Percentiles rank a stretch among this genome's conserved stretches.
phyloP scores from a whole-genome alignment of 345 rosid species.

The Lepidium sativum region DNA sequence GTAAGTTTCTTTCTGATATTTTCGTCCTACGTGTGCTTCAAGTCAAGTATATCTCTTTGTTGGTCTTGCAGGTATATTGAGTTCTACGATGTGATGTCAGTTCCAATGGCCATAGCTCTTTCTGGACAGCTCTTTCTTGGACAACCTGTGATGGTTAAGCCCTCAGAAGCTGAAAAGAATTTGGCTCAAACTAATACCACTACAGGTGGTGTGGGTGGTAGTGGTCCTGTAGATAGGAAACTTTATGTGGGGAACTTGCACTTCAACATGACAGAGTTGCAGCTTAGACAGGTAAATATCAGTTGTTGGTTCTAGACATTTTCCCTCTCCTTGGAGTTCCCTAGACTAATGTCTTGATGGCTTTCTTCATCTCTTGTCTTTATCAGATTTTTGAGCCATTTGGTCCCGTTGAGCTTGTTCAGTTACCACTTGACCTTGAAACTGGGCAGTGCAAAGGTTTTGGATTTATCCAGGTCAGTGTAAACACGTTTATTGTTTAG shows the following conservation, averaged over 20 bases:
- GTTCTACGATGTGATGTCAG: conserved; percentile 88
- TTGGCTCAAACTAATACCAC: conserved; percentile 68
- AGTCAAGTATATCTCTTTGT: conserved; percentile 28
- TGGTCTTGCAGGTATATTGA: conserved; percentile 78
- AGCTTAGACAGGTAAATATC: conserved; percentile 70
- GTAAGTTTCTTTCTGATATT: conserved; percentile 37
- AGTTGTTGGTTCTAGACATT: not conserved
- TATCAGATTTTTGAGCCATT: conserved; percentile 83
- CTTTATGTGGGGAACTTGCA: conserved; percentile 90
- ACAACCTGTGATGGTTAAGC: conserved; percentile 97
- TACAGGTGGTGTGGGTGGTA: conserved; percentile 35
- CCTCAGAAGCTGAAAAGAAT: conserved; percentile 99
- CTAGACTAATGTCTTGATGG: not conserved
- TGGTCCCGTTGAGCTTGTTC: conserved; percentile 94
- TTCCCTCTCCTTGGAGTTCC: not conserved
- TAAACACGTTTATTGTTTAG: conserved; percentile 6
- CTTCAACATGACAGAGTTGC: conserved; percentile 85
- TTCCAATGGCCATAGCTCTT: conserved; percentile 92
- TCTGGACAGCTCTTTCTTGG: conserved; percentile 85
- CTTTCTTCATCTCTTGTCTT: not conserved
- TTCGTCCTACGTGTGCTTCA: conserved; percentile 20
- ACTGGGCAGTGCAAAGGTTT: conserved; percentile 96
- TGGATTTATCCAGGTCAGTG: conserved; percentile 88
- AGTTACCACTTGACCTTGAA: conserved; percentile 84
- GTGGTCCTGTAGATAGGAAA: conserved; percentile 82